Evolutionary conservation across 345 rosid species (phyloP), one percentile per base, ranked within the genome.

Genomic region (Pelargonium nanum): DNA sequence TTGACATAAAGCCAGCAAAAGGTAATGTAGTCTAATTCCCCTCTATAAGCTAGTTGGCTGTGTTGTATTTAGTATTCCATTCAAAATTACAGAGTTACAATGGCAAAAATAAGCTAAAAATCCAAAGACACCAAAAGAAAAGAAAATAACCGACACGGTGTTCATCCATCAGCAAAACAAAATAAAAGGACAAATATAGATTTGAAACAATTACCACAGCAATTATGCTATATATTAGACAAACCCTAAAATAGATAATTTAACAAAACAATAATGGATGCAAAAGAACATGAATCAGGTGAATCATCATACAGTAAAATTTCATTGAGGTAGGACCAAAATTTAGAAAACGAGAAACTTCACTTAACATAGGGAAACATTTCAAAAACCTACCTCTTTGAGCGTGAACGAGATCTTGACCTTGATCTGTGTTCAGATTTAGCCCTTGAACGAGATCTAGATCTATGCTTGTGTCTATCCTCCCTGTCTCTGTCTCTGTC

Each of bases 401-500:
- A 93, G 26, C 80, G 86, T 12, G 95, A 88, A 1, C 92, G 89
- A 24, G 95, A 83, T 0, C 90, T 78, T 2, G 97, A 93, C 71
- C 82, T 78, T 66, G 99, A 89, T 74, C 87, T 83, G 22, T 63
- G 92, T 62, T 84, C 87, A 45, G 96, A 86, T 73, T 76, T 86
- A 66, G 65, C 87, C 65, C 64, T 74, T 5, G 94, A 91, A 40
- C 60, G 80, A 65, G 99, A 89, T 30, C 55, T 70, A 56, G 85
- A 81, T 15, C 63, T 67, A 2, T 19, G 89, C 72, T 71, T 82
- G 71, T 78, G 89, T 72, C 80, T 81, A 25, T 77, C 90, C 64
- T 88, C 97, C 70, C 83, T 83, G 16, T 87, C 89, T 71, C 83
- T 83, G 16, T 87, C 89, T 66, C 84, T 76, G 34, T 88, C 97